Conservation (phyloP, 2,329 filamentous ascomycete genomes). For the Penicillium griseofulvum region DNA sequence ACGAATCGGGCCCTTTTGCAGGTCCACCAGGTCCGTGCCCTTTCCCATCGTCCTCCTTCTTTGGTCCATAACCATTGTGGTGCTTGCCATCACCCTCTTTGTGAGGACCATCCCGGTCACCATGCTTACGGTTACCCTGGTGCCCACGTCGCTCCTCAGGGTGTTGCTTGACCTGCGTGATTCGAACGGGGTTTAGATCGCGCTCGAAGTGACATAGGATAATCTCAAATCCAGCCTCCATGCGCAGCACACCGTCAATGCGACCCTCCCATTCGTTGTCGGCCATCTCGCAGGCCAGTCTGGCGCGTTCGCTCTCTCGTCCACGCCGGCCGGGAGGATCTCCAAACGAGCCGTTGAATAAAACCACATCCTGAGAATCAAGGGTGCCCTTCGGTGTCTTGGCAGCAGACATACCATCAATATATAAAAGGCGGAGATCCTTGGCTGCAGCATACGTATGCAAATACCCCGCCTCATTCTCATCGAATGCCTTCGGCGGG, state of each 20-base stretch:
- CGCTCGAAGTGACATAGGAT: constrained; percentile 64
- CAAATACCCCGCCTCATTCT: constrained; percentile 53
- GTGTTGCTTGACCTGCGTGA: constrained; percentile 26
- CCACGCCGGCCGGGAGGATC: neutral
- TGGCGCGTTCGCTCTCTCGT: constrained; percentile 53
- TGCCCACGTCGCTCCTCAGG: neutral
- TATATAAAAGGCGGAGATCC: constrained; percentile 61
- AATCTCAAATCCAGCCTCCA: constrained; percentile 69
- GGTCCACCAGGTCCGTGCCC: neutral
- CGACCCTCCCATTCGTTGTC: constrained; percentile 48
- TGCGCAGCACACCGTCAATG: constrained; percentile 64
- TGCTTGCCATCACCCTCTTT: neutral
- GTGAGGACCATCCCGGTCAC: neutral
- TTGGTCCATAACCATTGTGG: neutral
- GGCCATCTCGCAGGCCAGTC: constrained; percentile 56
- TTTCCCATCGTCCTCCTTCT: constrained; percentile 1
- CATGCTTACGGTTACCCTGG: neutral
- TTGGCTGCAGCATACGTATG: constrained; percentile 64
- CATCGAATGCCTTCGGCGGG: neutral
- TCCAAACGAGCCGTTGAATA: constrained; percentile 45
- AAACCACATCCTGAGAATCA: constrained; percentile 63
- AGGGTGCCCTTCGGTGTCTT: constrained; percentile 65
- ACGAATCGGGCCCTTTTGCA: constrained; percentile 1
- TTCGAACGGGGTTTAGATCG: constrained; percentile 37
- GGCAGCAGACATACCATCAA: constrained; percentile 68